phyloP scores from a whole-genome alignment of 1,284 basidiomycete genomes.

The Microbotryomycetes sp. region DNA sequence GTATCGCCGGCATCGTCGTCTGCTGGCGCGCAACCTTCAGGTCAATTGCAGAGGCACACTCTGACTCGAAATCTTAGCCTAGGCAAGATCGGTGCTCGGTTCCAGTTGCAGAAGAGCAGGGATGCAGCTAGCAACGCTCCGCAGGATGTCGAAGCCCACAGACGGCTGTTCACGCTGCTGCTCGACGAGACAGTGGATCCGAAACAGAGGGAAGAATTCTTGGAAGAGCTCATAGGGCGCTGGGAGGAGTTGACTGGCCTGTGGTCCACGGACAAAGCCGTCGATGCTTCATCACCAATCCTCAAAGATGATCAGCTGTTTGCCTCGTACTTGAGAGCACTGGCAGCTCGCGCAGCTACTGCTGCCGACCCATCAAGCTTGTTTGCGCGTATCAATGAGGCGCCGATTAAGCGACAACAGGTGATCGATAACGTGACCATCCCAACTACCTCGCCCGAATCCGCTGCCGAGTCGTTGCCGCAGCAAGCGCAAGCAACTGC shows the following conservation, averaged over 20 bases:
- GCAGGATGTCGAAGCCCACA: background rate
- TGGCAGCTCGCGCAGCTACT: slow-evolving; percentile 5
- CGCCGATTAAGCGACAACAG: slow-evolving; percentile 5
- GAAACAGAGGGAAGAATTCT: background rate
- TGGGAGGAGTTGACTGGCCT: slow-evolving; percentile 20
- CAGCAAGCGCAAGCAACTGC: background rate
- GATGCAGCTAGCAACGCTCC: background rate
- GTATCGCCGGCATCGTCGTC: background rate
- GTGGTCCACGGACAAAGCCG: background rate
- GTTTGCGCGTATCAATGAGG: slow-evolving; percentile 17
- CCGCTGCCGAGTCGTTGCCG: too few species aligned
- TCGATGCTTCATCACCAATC: background rate
- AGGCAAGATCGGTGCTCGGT: background rate
- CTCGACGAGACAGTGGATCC: background rate
- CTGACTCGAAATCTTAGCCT: background rate
- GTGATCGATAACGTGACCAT: background rate
- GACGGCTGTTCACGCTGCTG: background rate
- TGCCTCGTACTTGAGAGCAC: slow-evolving; percentile 18
- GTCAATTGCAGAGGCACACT: background rate
- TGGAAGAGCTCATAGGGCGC: background rate
- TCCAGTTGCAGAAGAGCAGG: background rate
- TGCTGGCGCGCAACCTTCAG: background rate
- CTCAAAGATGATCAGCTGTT: slow-evolving; percentile 17
- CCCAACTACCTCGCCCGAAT: background rate
- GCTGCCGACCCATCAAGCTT: background rate